phyloP scores from a whole-genome alignment of 2,329 filamentous ascomycete species.

The Aspergillus ustus region DNA sequence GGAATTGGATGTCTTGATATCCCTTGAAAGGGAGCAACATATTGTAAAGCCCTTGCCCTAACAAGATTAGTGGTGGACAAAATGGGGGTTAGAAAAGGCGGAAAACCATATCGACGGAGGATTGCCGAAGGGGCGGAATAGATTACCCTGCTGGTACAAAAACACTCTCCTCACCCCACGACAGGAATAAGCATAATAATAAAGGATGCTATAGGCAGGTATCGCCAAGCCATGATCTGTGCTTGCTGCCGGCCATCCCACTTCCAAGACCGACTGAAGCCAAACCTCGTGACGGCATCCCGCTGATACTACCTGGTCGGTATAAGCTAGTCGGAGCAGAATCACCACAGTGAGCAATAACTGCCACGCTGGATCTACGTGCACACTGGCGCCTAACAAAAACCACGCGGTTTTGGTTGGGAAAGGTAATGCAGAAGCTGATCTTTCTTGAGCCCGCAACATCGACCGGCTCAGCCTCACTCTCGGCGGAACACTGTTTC shows the following conservation, averaged over 20 bases:
- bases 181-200: constrained; percentile 6
- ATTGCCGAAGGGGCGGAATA: neutral
- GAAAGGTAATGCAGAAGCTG: neutral
- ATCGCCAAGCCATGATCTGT: constrained; percentile 1
- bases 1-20: neutral
- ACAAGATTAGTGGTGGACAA: neutral
- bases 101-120: neutral
- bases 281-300: neutral
- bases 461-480: neutral
- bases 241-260: neutral
- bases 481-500: neutral
- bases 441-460: neutral
- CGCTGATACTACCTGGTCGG: neutral
- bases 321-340: neutral
- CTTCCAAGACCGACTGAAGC: neutral
- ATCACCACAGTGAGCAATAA: neutral
- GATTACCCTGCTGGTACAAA: constrained; percentile 2
- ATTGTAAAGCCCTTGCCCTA: neutral
- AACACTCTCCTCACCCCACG: neutral
- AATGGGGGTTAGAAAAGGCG: neutral
- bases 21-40: neutral
- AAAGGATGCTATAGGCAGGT: neutral
- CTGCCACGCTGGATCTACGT: neutral
- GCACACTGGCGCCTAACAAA: neutral
- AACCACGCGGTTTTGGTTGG: neutral